Evolutionary conservation across 208 protist genomes (phyloP).

Genomic region (Leishmania tarentolae): DNA sequence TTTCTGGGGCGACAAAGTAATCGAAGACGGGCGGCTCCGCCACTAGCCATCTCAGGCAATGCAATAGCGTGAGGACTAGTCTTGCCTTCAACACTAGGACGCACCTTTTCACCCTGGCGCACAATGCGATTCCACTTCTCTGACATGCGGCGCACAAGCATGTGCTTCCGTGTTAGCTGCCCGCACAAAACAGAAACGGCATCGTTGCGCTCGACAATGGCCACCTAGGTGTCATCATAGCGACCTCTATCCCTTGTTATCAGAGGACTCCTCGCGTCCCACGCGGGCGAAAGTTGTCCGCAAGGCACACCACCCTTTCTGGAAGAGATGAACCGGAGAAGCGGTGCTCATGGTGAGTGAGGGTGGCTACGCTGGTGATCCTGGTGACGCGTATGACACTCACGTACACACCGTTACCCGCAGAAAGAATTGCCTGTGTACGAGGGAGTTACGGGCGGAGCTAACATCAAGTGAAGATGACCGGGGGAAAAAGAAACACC

Average conservation of each 20-base stretch:
- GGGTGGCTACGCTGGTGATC: neutral
- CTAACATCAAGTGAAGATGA: neutral
- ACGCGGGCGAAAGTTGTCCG: slow-evolving; percentile 12
- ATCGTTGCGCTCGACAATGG: slow-evolving; percentile 23
- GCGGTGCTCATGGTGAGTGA: neutral
- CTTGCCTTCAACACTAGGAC: slow-evolving; percentile 21
- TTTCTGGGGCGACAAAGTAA: slow-evolving; percentile 35
- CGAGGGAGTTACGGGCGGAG: neutral
- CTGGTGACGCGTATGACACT: neutral
- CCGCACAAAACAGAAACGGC: slow-evolving; percentile 30
- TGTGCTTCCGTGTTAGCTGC: slow-evolving; percentile 19
- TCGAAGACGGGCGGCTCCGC: slow-evolving; percentile 27
- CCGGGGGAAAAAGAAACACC: neutral
- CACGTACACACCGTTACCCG: neutral
- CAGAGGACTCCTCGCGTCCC: slow-evolving; percentile 15
- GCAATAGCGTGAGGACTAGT: slow-evolving; percentile 32
- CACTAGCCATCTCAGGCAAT: slow-evolving; percentile 4
- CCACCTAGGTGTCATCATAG: slow-evolving; percentile 36
- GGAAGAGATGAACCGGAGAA: slow-evolving; percentile 3
- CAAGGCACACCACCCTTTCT: slow-evolving; percentile 10
- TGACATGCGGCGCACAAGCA: slow-evolving; percentile 37
- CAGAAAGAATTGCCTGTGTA: neutral
- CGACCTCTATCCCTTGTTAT: slow-evolving; percentile 17
- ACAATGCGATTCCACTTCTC: slow-evolving; percentile 37
- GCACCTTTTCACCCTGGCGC: slow-evolving; percentile 25